Percentiles rank a stretch among this genome's conserved stretches.
Conservation (phyloP, 2,329 filamentous ascomycete genomes). For the Dactylonectria estremocensis region DNA sequence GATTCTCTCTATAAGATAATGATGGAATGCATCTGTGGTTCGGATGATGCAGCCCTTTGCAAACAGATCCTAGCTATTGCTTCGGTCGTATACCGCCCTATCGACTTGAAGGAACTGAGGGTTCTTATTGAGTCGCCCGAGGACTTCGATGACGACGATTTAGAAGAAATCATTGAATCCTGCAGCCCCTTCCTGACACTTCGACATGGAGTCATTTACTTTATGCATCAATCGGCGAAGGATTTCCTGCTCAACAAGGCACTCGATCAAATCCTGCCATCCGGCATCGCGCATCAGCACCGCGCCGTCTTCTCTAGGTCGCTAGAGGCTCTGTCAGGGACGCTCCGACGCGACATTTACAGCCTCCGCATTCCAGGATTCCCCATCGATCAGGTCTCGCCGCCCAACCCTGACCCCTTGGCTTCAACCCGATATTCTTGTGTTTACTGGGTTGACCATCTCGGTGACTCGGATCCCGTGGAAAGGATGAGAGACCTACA, state of each 20-base stretch:
- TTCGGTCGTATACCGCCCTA: constrained; percentile 53
- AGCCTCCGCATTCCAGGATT: constrained; percentile 38
- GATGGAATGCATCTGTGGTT: constrained; percentile 51
- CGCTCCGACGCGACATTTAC: constrained; percentile 56
- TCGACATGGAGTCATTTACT: constrained; percentile 48
- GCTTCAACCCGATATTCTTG: constrained; percentile 35
- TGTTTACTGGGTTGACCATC: constrained; percentile 39
- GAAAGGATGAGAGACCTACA: neutral
- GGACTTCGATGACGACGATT: constrained; percentile 28
- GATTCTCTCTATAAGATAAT: constrained; percentile 56
- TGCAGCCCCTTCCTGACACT: constrained; percentile 59
- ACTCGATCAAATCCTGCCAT: constrained; percentile 49
- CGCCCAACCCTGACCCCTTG: constrained; percentile 32
- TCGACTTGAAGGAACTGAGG: constrained; percentile 53
- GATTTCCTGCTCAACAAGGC: constrained; percentile 55
- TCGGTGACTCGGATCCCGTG: neutral
- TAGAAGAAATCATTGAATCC: constrained; percentile 49
- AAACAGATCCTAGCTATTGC: constrained; percentile 52
- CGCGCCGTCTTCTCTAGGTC: constrained; percentile 53
- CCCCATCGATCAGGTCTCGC: constrained; percentile 23
- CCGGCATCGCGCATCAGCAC: constrained; percentile 48
- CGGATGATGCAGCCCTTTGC: constrained; percentile 50
- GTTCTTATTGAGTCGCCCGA: constrained; percentile 37
- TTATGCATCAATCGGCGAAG: constrained; percentile 62
- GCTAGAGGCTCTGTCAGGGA: constrained; percentile 49